These are phyloP conservation scores for Fusarium sp. DNA, from an alignment of 2,329 filamentous ascomycete genomes.

Conservation along the genomic window DNA sequence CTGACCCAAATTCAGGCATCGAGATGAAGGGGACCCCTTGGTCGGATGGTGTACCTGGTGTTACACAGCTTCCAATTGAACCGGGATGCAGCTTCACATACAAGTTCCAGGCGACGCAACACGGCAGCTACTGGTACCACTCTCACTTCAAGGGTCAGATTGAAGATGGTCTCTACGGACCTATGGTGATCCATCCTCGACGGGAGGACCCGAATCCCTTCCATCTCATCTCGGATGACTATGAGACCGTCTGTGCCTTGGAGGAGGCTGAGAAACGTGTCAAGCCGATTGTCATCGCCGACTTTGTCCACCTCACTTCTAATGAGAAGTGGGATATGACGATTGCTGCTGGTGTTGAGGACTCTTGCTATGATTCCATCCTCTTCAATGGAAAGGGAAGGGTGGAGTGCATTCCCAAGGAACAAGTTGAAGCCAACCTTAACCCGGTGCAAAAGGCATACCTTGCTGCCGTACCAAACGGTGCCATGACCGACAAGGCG, in stretches of 20 bases:
- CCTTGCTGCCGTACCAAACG: conserved; percentile 43
- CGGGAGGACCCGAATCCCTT: conserved; percentile 55
- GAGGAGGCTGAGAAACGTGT: conserved; percentile 58
- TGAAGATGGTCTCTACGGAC: conserved; percentile 69
- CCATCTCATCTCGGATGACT: conserved; percentile 53
- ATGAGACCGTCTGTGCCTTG: conserved; percentile 56
- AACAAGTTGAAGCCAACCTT: conserved; percentile 54
- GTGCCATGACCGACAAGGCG: conserved; percentile 55
- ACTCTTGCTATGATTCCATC: conserved; percentile 68
- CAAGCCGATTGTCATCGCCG: conserved; percentile 62
- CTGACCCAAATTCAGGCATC: conserved; percentile 49
- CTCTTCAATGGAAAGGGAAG: conserved; percentile 71
- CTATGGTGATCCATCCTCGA: conserved; percentile 61
- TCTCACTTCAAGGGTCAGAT: conserved; percentile 66
- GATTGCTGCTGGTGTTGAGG: conserved; percentile 57
- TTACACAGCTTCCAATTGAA: conserved; percentile 63
- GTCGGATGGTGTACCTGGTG: conserved; percentile 69
- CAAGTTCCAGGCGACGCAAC: conserved; percentile 64
- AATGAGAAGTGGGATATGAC: conserved; percentile 57
- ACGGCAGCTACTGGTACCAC: conserved; percentile 72
- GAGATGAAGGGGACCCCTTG: conserved; percentile 64
- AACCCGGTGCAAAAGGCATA: conserved; percentile 45
- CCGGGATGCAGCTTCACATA: conserved; percentile 62
- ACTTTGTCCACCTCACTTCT: conserved; percentile 67
- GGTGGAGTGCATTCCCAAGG: conserved; percentile 60